Conservation (phyloP, 345 rosid genomes). For the Firmiana major region DNA sequence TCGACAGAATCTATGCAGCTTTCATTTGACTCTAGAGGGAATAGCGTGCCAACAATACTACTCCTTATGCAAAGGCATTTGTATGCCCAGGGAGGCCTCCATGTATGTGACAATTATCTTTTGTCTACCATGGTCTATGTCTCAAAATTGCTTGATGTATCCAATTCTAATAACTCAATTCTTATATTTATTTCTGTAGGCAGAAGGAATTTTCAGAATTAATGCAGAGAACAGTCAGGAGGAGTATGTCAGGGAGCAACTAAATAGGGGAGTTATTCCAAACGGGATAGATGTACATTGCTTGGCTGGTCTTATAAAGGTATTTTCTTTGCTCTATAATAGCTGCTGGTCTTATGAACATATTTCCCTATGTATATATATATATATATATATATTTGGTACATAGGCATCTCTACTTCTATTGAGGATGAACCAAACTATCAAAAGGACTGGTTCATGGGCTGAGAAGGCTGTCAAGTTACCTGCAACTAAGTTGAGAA, state of each 20-base stretch:
- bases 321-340: conserved; percentile 11
- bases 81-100: conserved; percentile 84
- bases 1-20: conserved; percentile 97
- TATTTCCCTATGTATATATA: background rate
- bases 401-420: background rate
- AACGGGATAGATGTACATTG: conserved; percentile 79
- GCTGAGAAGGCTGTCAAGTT: background rate
- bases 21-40: conserved; percentile 83
- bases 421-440: background rate
- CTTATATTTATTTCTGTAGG: conserved; percentile 36
- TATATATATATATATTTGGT: too few relatives aligned
- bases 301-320: conserved; percentile 95
- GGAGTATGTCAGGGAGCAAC: conserved; percentile 78
- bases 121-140: too few relatives aligned
- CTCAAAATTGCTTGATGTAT: background rate
- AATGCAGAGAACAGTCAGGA: conserved; percentile 88
- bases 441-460: background rate
- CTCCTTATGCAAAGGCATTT: conserved; percentile 74
- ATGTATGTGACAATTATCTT: too few relatives aligned
- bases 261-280: conserved; percentile 74
- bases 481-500: background rate
- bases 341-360: background rate
- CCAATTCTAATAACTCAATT: background rate
- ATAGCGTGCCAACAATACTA: conserved; percentile 85
- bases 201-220: conserved; percentile 93